phyloP scores from a whole-genome alignment of 208 protist species.

The Wallacemonas rigidus region DNA sequence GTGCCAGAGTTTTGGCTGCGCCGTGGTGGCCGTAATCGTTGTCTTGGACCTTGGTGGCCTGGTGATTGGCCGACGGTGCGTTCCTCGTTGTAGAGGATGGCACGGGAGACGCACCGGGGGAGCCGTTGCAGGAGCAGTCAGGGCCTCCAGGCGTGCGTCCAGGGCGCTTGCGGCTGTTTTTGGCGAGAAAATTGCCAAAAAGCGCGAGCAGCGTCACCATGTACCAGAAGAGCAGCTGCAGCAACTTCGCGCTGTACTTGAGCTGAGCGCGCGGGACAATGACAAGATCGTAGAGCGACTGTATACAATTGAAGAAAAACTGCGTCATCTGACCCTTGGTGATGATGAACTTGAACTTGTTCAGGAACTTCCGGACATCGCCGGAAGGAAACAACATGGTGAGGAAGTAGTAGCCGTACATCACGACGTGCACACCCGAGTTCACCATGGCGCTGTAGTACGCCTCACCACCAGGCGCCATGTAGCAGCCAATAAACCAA shows the following conservation, averaged over 20 bases:
- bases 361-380: conserved; percentile 50
- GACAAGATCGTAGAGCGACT: conserved; percentile 70
- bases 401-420: conserved; percentile 87
- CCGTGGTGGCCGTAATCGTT: not conserved
- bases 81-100: not conserved
- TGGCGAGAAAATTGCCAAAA: conserved; percentile 77
- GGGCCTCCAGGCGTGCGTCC: conserved; percentile 5
- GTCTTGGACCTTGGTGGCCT: not conserved
- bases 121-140: conserved; percentile 3
- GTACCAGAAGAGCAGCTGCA: conserved; percentile 74
- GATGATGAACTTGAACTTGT: conserved; percentile 78
- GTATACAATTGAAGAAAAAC: conserved; percentile 70
- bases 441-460: conserved; percentile 87
- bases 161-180: conserved; percentile 32
- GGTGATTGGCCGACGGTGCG: not conserved
- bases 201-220: conserved; percentile 76
- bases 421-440: conserved; percentile 76
- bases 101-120: not conserved
- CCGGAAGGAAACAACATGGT: conserved; percentile 62
- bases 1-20: conserved; percentile 6
- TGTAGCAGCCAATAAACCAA: conserved; percentile 60
- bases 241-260: conserved; percentile 49
- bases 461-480: conserved; percentile 66
- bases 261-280: conserved; percentile 46
- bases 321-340: conserved; percentile 80